Percentiles rank a stretch among this genome's conserved stretches.
Evolutionary conservation across 2,329 filamentous ascomycete species (phyloP).

Genomic region (Aspergillus sp.): DNA sequence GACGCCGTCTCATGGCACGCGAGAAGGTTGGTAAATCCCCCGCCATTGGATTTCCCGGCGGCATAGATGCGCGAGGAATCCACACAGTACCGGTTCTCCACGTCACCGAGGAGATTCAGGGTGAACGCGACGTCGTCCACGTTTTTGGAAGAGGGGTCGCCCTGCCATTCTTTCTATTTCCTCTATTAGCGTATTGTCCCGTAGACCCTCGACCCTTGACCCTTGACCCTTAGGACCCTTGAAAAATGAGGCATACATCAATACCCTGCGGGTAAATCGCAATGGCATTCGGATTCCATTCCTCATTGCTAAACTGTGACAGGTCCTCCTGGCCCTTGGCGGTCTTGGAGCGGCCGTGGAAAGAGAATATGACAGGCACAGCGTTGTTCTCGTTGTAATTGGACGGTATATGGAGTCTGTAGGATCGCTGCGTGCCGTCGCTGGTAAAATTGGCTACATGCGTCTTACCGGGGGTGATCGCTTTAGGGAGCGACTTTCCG

Average conservation of each 20-base stretch:
- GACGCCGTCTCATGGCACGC: slow-evolving; percentile 40
- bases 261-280: slow-evolving; percentile 40
- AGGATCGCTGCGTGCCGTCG: too few species aligned
- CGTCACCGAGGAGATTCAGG: slow-evolving; percentile 34
- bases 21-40: slow-evolving; percentile 41
- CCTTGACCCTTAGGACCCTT: too few species aligned
- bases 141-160: slow-evolving; percentile 12
- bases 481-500: too few species aligned
- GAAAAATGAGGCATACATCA: slow-evolving; percentile 4
- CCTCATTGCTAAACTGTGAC: slow-evolving; percentile 39
- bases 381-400: slow-evolving; percentile 31
- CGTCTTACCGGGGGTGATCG: too few species aligned
- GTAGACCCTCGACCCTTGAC: not conserved
- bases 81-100: slow-evolving; percentile 39
- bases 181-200: not conserved
- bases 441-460: too few species aligned
- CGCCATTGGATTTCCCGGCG: slow-evolving; percentile 49
- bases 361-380: slow-evolving; percentile 41
- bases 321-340: slow-evolving; percentile 34
- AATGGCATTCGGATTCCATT: slow-evolving; percentile 38
- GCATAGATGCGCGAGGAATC: slow-evolving; percentile 39
- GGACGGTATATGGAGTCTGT: not conserved
- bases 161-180: not conserved
- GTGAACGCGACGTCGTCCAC: slow-evolving; percentile 41
- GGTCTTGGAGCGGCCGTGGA: slow-evolving; percentile 37